Percentiles rank a stretch among this genome's conserved stretches.
These are phyloP conservation scores for Cladosporium oxysporum DNA, from an alignment of 2,329 filamentous ascomycete species.

Conservation along the genomic window DNA sequence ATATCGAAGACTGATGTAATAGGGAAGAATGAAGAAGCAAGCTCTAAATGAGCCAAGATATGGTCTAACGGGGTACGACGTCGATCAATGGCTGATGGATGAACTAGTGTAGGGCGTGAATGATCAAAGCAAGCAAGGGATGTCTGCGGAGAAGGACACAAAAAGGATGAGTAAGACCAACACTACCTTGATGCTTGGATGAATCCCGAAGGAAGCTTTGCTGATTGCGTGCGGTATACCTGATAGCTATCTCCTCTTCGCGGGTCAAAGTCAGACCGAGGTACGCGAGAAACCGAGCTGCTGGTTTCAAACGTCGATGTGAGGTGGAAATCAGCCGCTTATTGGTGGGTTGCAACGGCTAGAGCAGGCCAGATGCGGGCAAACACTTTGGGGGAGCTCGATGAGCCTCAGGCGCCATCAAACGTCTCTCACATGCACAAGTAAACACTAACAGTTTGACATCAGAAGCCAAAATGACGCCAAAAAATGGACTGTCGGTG, in stretches of 20 bases:
- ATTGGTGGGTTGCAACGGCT: conserved; percentile 15
- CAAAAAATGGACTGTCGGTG: background rate
- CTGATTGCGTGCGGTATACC: background rate
- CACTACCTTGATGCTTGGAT: background rate
- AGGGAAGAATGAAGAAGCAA: background rate
- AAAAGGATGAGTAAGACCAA: background rate
- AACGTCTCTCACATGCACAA: background rate
- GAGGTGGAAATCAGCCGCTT: conserved; percentile 9
- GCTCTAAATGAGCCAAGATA: background rate
- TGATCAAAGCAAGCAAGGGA: background rate
- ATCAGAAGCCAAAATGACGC: background rate
- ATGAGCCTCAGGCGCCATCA: background rate
- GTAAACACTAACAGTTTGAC: background rate
- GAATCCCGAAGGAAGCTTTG: background rate
- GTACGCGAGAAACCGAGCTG: conserved; percentile 10
- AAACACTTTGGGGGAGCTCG: background rate
- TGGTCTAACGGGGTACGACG: background rate
- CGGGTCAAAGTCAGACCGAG: conserved; percentile 12
- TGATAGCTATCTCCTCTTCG: conserved; percentile 12
- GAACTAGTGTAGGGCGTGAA: conserved; percentile 1
- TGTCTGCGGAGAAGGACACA: background rate
- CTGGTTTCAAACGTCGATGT: background rate
- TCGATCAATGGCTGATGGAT: background rate
- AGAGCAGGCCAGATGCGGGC: conserved; percentile 6
- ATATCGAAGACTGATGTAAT: background rate